Conservation (phyloP, 495 filamentous ascomycete species). For the Glonium stellatum region DNA sequence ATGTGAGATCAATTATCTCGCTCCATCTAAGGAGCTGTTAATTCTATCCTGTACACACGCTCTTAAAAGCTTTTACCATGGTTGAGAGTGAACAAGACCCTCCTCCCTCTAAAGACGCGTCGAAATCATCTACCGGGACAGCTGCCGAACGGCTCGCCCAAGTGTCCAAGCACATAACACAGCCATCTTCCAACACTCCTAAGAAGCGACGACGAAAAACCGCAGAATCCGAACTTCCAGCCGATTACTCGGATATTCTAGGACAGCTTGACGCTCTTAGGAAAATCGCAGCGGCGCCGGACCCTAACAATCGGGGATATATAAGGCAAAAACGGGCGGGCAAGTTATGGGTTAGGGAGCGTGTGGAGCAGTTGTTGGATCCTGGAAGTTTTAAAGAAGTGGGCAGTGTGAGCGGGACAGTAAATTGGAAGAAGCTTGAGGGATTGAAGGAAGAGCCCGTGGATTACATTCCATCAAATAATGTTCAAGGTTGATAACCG, state of each 20-base stretch:
- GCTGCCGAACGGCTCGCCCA: constrained; percentile 26
- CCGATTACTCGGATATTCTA: constrained; percentile 56
- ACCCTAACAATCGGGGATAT: constrained; percentile 49
- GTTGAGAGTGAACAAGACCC: too few species aligned
- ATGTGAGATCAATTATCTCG: too few species aligned
- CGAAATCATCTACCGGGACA: too few species aligned
- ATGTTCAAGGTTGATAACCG: constrained; percentile 38
- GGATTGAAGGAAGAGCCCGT: constrained; percentile 45
- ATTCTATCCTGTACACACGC: too few species aligned
- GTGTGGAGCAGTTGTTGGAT: constrained; percentile 51
- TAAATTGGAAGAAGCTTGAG: constrained; percentile 48
- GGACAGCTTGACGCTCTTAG: constrained; percentile 45
- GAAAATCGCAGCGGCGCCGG: constrained; percentile 47
- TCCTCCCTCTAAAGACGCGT: constrained; percentile 3
- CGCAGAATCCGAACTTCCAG: constrained; percentile 38
- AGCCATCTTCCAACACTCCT: constrained; percentile 3
- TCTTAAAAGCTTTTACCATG: too few species aligned
- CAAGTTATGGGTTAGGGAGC: constrained; percentile 60
- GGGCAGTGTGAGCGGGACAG: constrained; percentile 52
- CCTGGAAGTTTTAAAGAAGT: constrained; percentile 49
- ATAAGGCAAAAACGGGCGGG: constrained; percentile 55
- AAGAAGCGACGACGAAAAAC: constrained; percentile 18
- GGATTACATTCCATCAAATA: constrained; percentile 48
- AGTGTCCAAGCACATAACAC: constrained; percentile 22
- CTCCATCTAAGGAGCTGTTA: too few species aligned